Base-by-base conservation (phyloP, 1,139 yeast species). In the Hyphopichia pseudoburtonii region DNA sequence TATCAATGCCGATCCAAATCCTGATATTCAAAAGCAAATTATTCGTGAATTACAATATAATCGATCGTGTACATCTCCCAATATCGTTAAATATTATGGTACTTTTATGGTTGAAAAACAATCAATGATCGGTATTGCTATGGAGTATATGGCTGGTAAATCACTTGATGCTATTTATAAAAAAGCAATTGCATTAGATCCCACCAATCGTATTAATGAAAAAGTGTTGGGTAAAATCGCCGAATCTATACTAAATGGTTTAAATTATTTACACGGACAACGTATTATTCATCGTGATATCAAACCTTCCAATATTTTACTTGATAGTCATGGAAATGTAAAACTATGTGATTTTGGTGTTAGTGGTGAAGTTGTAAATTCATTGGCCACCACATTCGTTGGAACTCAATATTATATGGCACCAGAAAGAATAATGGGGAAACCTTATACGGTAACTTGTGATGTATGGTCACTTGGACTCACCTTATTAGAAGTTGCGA, bases 361-460 rank as follows among this genome's bases (percentile, higher is more conserved):
- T 24, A 84, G 95, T 52, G 97, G 98, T 9, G 96, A 89, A 54
- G 96, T 92, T 11, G 97, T 90, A 17, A 85, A 90, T 58, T 88
- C 97, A 0, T 67, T 92, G 34, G 97, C 97, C 2, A 86, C 96
- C 1, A 92, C 98, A 0, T 92, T 90, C 56, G 94, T 96, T 0
- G 98, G 98, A 1, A 92, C 98, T 0, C 90, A 95, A 17, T 90
- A 87, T 58, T 92, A 92, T 60, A 92, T 92, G 98, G 97, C 97
- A 0, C 98, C 98, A 0, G 98, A 92, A 59, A 74, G 98, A 51
- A 89, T 92, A 33, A 87, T 86, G 67, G 97, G 97, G 24, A 90
- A 88, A 52, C 92, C 96, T 1, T 92, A 92, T 54, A 84, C 95
- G 10, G 96, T 90, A 3, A 86, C 96, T 2, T 83, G 95, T 50